Evolutionary conservation across 176 grass and related monocot genomes (phyloP), one percentile per base, ranked within the genome.

Genomic region (Avena sativa): DNA sequence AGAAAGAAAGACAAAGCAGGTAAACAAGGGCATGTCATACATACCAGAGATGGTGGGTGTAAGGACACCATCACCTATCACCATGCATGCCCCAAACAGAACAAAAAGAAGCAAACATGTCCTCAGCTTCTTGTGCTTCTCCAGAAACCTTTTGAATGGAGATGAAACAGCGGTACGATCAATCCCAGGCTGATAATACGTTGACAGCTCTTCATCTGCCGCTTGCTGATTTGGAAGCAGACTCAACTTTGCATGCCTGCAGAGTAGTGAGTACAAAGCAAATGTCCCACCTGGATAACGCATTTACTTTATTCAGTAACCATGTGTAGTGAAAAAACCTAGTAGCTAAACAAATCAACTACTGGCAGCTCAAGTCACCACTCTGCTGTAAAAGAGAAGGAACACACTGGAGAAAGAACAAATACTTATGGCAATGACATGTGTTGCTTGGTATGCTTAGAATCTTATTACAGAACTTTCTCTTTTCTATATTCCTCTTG

Each of bases 261-360:
- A 94, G 43, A 94, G 93, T 32, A 94, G 88, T 43, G 93, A 92
- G 86, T 94, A 94, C 82, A 94, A 57, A 80, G 93, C 90, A 92
- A 94, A 90, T 6, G 87, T 65, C 51, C 90, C 93, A 6, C 93
- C 93, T 94, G 69, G 36, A 50, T 36, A 86, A 73, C 40, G 70
- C 28, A 76, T 72, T 74, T 55, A 70, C n/a, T 59, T 7, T 23
- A 49, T 52, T 83, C 67, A 89, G 79, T 76, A 66, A 86, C 12
- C 19, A n/a, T 59, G 50, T 0, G 12, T 3, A 17, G 74, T 40
- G 5, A 76, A 83, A 13, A 81, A 40, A 74, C 1, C 40, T 7
- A 43, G 7, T 48, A 58, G 23, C 25, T 84, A 62, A 62, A 60
- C 5, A 62, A 84, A 62, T 32, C 2, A 68, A 13, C 16, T 36